Conservation (phyloP, 2,329 filamentous ascomycete genomes). For the Mariannaea sp. region DNA sequence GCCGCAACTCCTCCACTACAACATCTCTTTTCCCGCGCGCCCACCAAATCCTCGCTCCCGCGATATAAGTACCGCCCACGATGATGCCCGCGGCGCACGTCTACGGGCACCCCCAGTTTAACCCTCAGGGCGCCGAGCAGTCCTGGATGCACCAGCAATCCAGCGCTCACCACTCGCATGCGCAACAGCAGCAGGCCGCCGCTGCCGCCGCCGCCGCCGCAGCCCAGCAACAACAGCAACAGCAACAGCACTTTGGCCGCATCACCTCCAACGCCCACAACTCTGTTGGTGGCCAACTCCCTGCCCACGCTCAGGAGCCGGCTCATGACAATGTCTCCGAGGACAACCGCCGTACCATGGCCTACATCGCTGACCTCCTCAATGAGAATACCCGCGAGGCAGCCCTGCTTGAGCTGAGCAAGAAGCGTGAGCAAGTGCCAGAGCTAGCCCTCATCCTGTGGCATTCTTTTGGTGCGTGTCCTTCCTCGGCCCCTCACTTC, state of each 20-base stretch:
- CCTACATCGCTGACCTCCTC: slow-evolving; percentile 89
- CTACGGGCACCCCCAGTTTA: slow-evolving; percentile 71
- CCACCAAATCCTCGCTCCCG: neutral
- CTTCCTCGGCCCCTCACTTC: slow-evolving; percentile 11
- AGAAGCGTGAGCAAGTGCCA: slow-evolving; percentile 97
- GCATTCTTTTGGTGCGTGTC: slow-evolving; percentile 89
- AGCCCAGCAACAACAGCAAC: slow-evolving; percentile 48
- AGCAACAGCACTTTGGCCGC: slow-evolving; percentile 72
- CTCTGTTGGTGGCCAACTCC: slow-evolving; percentile 50
- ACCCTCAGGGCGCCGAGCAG: slow-evolving; percentile 61
- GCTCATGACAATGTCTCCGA: slow-evolving; percentile 75
- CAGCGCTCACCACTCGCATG: slow-evolving; percentile 59
- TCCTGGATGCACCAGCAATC: slow-evolving; percentile 72
- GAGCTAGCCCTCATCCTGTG: slow-evolving; percentile 95
- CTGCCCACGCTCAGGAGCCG: slow-evolving; percentile 58
- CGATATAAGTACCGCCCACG: slow-evolving; percentile 39
- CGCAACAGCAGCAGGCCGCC: slow-evolving; percentile 58
- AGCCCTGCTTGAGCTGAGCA: slow-evolving; percentile 92
- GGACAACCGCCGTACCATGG: slow-evolving; percentile 90
- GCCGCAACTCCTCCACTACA: neutral
- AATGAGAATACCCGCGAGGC: slow-evolving; percentile 87
- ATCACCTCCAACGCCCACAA: slow-evolving; percentile 67
- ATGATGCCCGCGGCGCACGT: slow-evolving; percentile 69
- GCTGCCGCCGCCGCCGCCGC: slow-evolving; percentile 46
- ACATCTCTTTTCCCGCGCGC: neutral